These are phyloP conservation scores for Hygrocybe coccinea DNA, from an alignment of 768 basidiomycete species.

Conservation along the genomic window DNA sequence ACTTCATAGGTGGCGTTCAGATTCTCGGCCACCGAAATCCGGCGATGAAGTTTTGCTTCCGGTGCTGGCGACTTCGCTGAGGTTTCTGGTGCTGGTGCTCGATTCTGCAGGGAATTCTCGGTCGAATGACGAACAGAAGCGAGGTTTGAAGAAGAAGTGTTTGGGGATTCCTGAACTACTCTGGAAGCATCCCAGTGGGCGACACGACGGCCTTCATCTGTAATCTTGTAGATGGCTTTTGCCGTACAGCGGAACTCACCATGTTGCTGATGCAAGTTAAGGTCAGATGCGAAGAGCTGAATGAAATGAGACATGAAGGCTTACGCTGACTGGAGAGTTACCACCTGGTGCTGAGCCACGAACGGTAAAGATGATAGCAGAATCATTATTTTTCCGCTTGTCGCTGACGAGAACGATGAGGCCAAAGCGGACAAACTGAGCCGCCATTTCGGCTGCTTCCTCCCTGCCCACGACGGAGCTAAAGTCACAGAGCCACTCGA, in stretches of 20 bases:
- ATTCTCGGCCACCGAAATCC: constrained; percentile 73
- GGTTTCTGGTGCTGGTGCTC: constrained; percentile 19
- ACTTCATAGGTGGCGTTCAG: constrained; percentile 53
- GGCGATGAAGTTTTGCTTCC: constrained; percentile 68
- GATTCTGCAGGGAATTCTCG: no score
- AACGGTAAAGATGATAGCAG: constrained; percentile 89
- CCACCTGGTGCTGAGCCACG: constrained; percentile 73
- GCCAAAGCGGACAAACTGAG: constrained; percentile 94
- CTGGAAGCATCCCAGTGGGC: constrained; percentile 74
- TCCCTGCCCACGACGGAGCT: constrained; percentile 94
- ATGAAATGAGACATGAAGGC: constrained; percentile 24
- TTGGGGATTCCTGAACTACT: constrained; percentile 52
- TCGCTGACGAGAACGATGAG: constrained; percentile 85
- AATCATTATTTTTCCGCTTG: constrained; percentile 86
- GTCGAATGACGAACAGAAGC: constrained; percentile 54
- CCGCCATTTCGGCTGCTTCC: constrained; percentile 96
- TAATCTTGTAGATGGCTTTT: constrained; percentile 91
- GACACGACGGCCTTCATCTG: constrained; percentile 81
- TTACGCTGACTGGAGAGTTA: constrained; percentile 68
- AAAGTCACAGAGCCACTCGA: constrained; percentile 98
- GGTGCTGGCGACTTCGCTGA: constrained; percentile 31
- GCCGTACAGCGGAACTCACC: constrained; percentile 96
- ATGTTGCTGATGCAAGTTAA: constrained; percentile 54
- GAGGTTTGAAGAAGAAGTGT: constrained; percentile 45
- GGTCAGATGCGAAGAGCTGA: constrained; percentile 9